Evolutionary conservation across 1,284 basidiomycete genomes (phyloP).

Genomic region (Heterobasidion parviporum): DNA sequence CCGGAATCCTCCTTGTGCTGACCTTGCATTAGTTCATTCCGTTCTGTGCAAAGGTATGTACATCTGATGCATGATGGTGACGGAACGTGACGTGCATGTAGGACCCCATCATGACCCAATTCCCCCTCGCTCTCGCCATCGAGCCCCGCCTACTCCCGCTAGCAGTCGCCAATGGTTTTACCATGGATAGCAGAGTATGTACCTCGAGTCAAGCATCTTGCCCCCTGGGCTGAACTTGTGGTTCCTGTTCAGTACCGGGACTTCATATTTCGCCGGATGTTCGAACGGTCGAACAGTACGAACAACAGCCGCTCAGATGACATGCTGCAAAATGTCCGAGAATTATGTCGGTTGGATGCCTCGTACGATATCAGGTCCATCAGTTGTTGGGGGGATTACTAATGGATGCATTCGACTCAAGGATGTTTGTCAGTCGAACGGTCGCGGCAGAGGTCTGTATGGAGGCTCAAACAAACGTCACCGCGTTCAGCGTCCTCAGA

Average conservation of each 20-base stretch:
- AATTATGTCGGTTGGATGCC: conserved; percentile 56
- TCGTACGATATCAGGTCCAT: conserved; percentile 33
- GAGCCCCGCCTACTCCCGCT: conserved; percentile 67
- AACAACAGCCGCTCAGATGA: conserved; percentile 49
- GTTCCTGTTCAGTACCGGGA: conserved; percentile 52
- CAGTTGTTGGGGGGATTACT: not conserved
- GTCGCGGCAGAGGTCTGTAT: conserved; percentile 74
- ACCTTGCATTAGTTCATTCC: conserved; percentile 54
- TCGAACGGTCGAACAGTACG: conserved; percentile 42
- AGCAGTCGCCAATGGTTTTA: conserved; percentile 63
- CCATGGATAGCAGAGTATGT: conserved; percentile 54
- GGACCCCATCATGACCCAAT: conserved; percentile 70
- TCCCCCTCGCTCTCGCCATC: conserved; percentile 64
- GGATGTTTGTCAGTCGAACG: conserved; percentile 72
- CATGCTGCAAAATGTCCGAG: conserved; percentile 57
- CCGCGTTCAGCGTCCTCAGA: conserved; percentile 59
- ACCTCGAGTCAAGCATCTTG: conserved; percentile 1
- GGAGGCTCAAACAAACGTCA: conserved; percentile 62
- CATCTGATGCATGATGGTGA: conserved; percentile 4
- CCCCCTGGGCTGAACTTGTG: conserved; percentile 4
- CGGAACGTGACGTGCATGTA: conserved; percentile 19
- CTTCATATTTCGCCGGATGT: conserved; percentile 76
- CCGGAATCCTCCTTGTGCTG: conserved; percentile 8
- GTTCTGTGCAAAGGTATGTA: conserved; percentile 53
- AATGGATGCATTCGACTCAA: conserved; percentile 18